Conservation (phyloP, 768 basidiomycete genomes). For the Erythrobasidium yunnanense region DNA sequence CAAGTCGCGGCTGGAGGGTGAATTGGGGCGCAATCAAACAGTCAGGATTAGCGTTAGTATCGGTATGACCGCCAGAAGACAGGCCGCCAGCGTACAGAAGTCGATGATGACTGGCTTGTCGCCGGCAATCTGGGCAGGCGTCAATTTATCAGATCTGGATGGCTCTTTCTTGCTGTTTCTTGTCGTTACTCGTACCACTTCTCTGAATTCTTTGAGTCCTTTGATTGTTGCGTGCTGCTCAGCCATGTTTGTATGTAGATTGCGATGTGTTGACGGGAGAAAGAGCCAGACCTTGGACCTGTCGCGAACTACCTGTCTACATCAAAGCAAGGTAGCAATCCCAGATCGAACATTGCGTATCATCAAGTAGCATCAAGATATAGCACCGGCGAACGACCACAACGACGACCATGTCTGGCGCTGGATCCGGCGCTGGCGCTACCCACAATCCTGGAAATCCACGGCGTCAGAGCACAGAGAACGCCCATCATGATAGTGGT, state of each 20-base stretch:
- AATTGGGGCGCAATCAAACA: not conserved
- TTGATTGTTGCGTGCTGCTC: slow-evolving; percentile 37
- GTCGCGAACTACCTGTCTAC: too few relatives aligned
- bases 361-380: too few relatives aligned
- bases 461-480: not conserved
- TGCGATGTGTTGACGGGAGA: not conserved
- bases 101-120: slow-evolving; percentile 51
- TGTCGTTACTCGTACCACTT: slow-evolving; percentile 45
- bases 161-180: not conserved
- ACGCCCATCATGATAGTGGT: not conserved
- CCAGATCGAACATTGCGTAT: too few relatives aligned
- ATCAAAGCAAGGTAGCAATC: not conserved
- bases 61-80: not conserved
- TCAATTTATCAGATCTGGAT: not conserved
- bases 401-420: too few relatives aligned
- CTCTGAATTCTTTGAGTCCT: slow-evolving; percentile 44
- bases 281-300: not conserved
- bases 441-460: not conserved
- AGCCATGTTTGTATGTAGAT: not conserved
- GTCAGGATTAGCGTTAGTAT: not conserved
- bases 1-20: slow-evolving; percentile 7
- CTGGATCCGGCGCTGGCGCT: too few relatives aligned
- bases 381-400: too few relatives aligned
- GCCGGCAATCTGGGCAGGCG: slow-evolving; percentile 45
- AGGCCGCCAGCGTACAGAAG: slow-evolving; percentile 52